phyloP scores from a whole-genome alignment of 306 rosid species.

The Ochetophila trinervis region DNA sequence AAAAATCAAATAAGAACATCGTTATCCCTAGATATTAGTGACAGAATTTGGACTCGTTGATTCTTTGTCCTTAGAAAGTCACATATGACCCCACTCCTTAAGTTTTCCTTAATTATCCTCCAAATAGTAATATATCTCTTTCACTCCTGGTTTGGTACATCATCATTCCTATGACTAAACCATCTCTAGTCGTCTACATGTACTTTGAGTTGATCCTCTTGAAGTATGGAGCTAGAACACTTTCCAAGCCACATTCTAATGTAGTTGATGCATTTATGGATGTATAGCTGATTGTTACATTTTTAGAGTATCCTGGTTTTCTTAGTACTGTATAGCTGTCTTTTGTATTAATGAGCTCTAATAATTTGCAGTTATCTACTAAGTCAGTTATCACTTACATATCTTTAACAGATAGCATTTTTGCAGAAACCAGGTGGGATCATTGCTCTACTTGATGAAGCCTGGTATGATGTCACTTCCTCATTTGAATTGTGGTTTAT shows the following conservation, averaged over 20 bases:
- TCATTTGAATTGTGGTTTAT: conserved; percentile 5
- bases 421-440: conserved; percentile 94
- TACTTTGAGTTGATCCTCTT: neutral
- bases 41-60: too few species aligned
- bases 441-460: conserved; percentile 87
- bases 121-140: too few species aligned
- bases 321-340: conserved; percentile 18
- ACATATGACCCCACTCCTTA: too few species aligned
- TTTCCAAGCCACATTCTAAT: neutral
- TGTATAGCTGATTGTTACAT: neutral
- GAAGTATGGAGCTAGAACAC: neutral
- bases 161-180: neutral
- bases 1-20: too few species aligned
- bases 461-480: conserved; percentile 67
- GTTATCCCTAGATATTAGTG: too few species aligned
- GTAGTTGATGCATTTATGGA: neutral
- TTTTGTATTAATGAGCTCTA: conserved; percentile 13
- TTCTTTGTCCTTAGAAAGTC: too few species aligned
- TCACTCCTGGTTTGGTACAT: neutral
- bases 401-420: conserved; percentile 19
- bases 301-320: conserved; percentile 7
- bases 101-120: too few species aligned
- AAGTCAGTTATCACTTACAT: conserved; percentile 12
- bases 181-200: neutral
- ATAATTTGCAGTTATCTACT: conserved; percentile 9